phyloP scores from a whole-genome alignment of 2,329 filamentous ascomycete species.

The Fusarium sp. region DNA sequence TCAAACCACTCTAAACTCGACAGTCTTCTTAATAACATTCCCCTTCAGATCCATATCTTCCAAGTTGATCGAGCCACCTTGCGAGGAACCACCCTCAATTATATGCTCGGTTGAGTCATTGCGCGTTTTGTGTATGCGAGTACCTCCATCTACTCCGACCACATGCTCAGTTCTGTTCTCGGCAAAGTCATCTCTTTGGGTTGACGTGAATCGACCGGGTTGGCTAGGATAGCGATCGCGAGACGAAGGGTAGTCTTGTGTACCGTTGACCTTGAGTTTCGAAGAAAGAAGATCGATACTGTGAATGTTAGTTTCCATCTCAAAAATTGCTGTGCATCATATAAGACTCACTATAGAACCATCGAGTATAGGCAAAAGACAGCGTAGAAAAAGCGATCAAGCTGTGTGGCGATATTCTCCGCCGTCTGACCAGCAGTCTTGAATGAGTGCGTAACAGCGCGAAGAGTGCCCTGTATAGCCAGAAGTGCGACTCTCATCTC shows the following conservation, averaged over 20 bases:
- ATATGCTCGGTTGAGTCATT: slow-evolving; percentile 39
- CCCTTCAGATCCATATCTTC: slow-evolving; percentile 40
- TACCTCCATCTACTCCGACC: slow-evolving; percentile 20
- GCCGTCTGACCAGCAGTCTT: slow-evolving; percentile 54
- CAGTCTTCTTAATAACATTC: slow-evolving; percentile 39
- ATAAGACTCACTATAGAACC: slow-evolving; percentile 53
- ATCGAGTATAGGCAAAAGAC: slow-evolving; percentile 57
- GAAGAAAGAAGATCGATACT: slow-evolving; percentile 53
- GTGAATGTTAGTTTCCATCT: neutral
- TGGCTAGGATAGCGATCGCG: slow-evolving; percentile 26
- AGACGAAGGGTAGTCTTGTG: slow-evolving; percentile 27
- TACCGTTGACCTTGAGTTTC: slow-evolving; percentile 44
- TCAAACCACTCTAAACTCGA: slow-evolving; percentile 36
- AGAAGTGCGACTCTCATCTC: slow-evolving; percentile 55
- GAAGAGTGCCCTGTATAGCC: slow-evolving; percentile 53
- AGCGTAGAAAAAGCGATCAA: slow-evolving; percentile 57
- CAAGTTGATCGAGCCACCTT: slow-evolving; percentile 27
- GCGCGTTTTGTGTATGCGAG: slow-evolving; percentile 10
- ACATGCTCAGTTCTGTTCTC: slow-evolving; percentile 22
- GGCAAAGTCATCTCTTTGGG: slow-evolving; percentile 27
- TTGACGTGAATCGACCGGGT: slow-evolving; percentile 23
- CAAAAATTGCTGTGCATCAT: fast-evolving
- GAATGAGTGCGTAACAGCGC: slow-evolving; percentile 56
- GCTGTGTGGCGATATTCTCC: slow-evolving; percentile 52
- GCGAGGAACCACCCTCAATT: slow-evolving; percentile 24